Evolutionary conservation across 169 alveolate species (phyloP).

Genomic region (Cryptosporidium andersoni): DNA sequence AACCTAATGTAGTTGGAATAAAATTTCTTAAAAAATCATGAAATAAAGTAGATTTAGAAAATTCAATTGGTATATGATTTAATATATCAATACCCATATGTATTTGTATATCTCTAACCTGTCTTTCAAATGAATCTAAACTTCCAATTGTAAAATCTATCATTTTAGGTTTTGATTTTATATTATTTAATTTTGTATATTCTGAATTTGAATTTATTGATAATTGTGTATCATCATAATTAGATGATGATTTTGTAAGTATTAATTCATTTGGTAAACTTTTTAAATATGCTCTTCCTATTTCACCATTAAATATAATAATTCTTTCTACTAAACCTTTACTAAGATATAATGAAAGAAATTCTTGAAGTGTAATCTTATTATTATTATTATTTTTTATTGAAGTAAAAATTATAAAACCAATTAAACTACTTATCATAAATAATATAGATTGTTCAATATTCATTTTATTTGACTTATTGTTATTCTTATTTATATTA

Average conservation of each 20-base stretch:
- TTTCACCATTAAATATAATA: slow-evolving; percentile 77
- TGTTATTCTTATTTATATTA: not conserved
- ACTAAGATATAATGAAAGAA: slow-evolving; percentile 78
- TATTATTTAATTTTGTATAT: not conserved
- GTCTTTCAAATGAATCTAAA: slow-evolving; percentile 79
- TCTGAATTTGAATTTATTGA: not conserved
- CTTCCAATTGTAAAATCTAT: slow-evolving; percentile 81
- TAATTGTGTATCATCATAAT: not conserved
- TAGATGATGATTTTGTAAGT: not conserved
- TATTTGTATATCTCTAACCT: slow-evolving; percentile 78
- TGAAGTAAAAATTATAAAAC: not conserved
- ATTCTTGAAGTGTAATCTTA: slow-evolving; percentile 85
- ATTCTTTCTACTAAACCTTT: slow-evolving; percentile 84
- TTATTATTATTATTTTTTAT: slow-evolving; percentile 65
- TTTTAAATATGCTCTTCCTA: slow-evolving; percentile 45
- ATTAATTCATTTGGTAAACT: not conserved
- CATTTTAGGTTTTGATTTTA: slow-evolving; percentile 51
- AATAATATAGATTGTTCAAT: not conserved
- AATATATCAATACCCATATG: slow-evolving; percentile 81
- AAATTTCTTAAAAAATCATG: slow-evolving; percentile 20
- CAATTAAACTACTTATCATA: slow-evolving; percentile 13
- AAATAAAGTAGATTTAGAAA: slow-evolving; percentile 18
- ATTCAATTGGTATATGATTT: slow-evolving; percentile 82
- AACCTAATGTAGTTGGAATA: slow-evolving; percentile 43
- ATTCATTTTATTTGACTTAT: not conserved